These are phyloP conservation scores for Microthlaspi erraticum DNA, from an alignment of 345 rosid genomes.

Conservation along the genomic window DNA sequence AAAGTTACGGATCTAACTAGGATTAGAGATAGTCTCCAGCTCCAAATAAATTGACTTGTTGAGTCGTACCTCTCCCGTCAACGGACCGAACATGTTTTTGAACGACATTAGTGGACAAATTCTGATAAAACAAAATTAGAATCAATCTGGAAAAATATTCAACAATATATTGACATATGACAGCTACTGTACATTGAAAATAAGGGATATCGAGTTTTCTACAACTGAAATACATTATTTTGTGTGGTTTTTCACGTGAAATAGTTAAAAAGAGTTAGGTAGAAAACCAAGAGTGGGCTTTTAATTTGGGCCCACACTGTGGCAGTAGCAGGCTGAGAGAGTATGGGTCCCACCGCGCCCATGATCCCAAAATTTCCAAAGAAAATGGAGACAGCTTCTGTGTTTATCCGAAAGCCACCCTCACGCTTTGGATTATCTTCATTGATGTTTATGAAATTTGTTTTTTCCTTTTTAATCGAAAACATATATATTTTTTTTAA, in stretches of 20 bases:
- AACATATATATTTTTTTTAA: too few relatives aligned
- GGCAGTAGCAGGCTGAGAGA: slow-evolving; percentile 41
- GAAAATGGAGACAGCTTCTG: slow-evolving; percentile 46
- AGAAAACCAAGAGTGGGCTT: slow-evolving; percentile 38
- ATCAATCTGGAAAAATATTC: slow-evolving; percentile 5
- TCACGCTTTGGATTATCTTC: slow-evolving; percentile 45
- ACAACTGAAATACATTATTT: not conserved
- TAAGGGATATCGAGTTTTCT: slow-evolving; percentile 2
- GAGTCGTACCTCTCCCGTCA: slow-evolving; percentile 28
- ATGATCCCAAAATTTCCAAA: slow-evolving; percentile 51
- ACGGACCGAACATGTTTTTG: slow-evolving; percentile 25
- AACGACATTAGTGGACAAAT: slow-evolving; percentile 22
- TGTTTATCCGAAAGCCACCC: slow-evolving; percentile 44
- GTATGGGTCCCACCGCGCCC: slow-evolving; percentile 37
- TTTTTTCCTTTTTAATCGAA: too few relatives aligned
- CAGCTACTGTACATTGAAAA: slow-evolving; percentile 5
- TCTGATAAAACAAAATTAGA: not conserved
- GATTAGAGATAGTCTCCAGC: not conserved
- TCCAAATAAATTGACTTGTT: slow-evolving; percentile 30
- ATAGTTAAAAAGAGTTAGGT: not conserved
- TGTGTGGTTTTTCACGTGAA: slow-evolving; percentile 33
- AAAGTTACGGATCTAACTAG: too few relatives aligned
- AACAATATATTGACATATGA: not conserved
- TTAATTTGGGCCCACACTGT: slow-evolving; percentile 41
- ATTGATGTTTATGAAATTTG: not conserved